Evolutionary conservation across 768 basidiomycete species (phyloP).

Genomic region (Tephrocybe rancida): DNA sequence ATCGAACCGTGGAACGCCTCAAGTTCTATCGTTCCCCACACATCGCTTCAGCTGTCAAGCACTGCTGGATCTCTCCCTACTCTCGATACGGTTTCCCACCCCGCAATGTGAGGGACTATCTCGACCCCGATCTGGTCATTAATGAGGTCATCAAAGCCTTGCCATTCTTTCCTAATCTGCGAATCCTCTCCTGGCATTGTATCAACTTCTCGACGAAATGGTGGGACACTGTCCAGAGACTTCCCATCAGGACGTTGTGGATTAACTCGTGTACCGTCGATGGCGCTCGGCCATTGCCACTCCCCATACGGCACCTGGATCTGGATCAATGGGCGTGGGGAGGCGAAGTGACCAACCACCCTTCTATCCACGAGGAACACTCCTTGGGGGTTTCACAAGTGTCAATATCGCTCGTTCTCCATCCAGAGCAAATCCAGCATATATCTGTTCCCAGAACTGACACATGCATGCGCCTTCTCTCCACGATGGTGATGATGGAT

Average conservation of each 20-base stretch:
- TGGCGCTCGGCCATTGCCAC: slow-evolving; percentile 4
- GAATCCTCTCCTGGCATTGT: slow-evolving; percentile 35
- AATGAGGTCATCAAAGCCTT: slow-evolving; percentile 31
- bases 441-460: slow-evolving; percentile 34
- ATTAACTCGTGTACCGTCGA: slow-evolving; percentile 32
- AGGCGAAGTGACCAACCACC: slow-evolving; percentile 32
- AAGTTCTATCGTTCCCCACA: slow-evolving; percentile 32
- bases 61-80: slow-evolving; percentile 40
- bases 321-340: slow-evolving; percentile 42
- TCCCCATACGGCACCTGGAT: slow-evolving; percentile 28
- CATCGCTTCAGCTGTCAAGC: slow-evolving; percentile 33
- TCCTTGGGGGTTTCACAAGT: slow-evolving; percentile 26
- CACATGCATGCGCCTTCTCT: slow-evolving; percentile 32
- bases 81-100: slow-evolving; percentile 28
- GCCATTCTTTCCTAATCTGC: slow-evolving; percentile 33
- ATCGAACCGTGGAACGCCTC: slow-evolving; percentile 28
- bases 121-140: slow-evolving; percentile 33
- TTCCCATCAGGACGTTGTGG: slow-evolving; percentile 32
- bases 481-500: slow-evolving; percentile 19
- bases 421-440: slow-evolving; percentile 28
- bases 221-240: slow-evolving; percentile 30
- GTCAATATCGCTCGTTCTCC: slow-evolving; percentile 27
- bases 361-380: slow-evolving; percentile 34
- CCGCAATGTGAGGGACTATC: slow-evolving; percentile 31
- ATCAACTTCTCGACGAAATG: slow-evolving; percentile 34